Percentiles rank a stretch among this genome's conserved stretches.
phyloP scores from a whole-genome alignment of 331 rosid genomes.

The Quercus tomentella region DNA sequence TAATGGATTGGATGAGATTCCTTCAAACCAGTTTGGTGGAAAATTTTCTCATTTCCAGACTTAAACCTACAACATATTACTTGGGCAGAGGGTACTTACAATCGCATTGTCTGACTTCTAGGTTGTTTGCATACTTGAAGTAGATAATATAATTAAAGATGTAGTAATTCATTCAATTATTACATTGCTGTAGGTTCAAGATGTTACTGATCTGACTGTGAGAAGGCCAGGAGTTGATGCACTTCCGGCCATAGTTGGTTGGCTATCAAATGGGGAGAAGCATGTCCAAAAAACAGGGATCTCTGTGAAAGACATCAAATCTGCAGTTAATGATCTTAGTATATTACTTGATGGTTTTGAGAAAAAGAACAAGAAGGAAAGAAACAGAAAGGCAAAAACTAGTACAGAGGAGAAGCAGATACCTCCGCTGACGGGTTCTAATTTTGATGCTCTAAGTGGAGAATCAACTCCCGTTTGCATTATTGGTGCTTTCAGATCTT shows the following conservation, averaged over 20 bases:
- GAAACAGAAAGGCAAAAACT: slow-evolving; percentile 37
- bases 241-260: slow-evolving; percentile 84
- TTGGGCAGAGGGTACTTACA: too few relatives aligned
- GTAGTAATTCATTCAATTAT: too few relatives aligned
- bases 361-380: slow-evolving; percentile 49
- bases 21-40: too few relatives aligned
- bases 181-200: too few relatives aligned
- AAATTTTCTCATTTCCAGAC: too few relatives aligned
- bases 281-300: slow-evolving; percentile 60
- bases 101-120: too few relatives aligned
- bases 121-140: not conserved
- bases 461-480: slow-evolving; percentile 76
- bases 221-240: slow-evolving; percentile 58
- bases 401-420: slow-evolving; percentile 39
- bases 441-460: slow-evolving; percentile 61
- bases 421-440: slow-evolving; percentile 48
- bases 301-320: slow-evolving; percentile 60
- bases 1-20: too few relatives aligned
- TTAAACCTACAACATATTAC: too few relatives aligned
- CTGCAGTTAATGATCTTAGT: slow-evolving; percentile 63
- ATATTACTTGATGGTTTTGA: slow-evolving; percentile 56
- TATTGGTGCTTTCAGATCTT: slow-evolving; percentile 76
- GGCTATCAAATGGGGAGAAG: slow-evolving; percentile 79
- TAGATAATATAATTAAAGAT: slow-evolving; percentile 2
- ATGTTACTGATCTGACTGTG: too few relatives aligned